Evolutionary conservation across 1,284 basidiomycete species (phyloP).

Genomic region (Trametes pubescens): DNA sequence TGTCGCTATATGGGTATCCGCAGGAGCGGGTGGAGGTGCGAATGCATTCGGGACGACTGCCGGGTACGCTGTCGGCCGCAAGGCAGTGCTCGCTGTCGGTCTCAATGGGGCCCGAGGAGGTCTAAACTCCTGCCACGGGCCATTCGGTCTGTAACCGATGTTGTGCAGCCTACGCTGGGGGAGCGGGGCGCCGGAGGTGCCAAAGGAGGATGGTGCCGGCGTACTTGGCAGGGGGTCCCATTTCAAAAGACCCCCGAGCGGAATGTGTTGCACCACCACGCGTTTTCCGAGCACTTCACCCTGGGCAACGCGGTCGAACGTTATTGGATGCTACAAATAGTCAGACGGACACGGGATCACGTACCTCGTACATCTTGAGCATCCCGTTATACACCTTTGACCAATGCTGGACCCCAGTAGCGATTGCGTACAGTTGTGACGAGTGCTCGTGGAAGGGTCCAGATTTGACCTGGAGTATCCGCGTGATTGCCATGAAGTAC

Average conservation of each 20-base stretch:
- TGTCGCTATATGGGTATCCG: slow-evolving; percentile 9
- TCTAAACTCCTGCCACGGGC: slow-evolving; percentile 24
- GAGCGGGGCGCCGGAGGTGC: slow-evolving; percentile 9
- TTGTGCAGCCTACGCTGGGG: slow-evolving; percentile 7
- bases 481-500: slow-evolving; percentile 83
- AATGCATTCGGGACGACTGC: slow-evolving; percentile 14
- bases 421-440: slow-evolving; percentile 89
- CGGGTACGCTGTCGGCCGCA: slow-evolving; percentile 21
- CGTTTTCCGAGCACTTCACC: slow-evolving; percentile 95
- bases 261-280: slow-evolving; percentile 97
- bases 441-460: slow-evolving; percentile 95
- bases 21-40: slow-evolving; percentile 23
- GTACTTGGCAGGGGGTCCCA: slow-evolving; percentile 54
- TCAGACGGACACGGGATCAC: slow-evolving; percentile 30
- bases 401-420: slow-evolving; percentile 87
- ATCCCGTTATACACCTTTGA: slow-evolving; percentile 89
- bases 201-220: slow-evolving; percentile 1
- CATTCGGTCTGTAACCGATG: background rate
- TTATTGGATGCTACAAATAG: background rate
- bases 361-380: slow-evolving; percentile 94
- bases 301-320: slow-evolving; percentile 41
- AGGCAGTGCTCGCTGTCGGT: slow-evolving; percentile 35
- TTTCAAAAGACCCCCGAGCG: slow-evolving; percentile 81
- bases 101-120: slow-evolving; percentile 37
- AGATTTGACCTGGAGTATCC: slow-evolving; percentile 82